A percentile compares a stretch with the other conserved stretches of the same genome.
phyloP scores from a whole-genome alignment of 2,329 filamentous ascomycete genomes.

The Cytospora mali region DNA sequence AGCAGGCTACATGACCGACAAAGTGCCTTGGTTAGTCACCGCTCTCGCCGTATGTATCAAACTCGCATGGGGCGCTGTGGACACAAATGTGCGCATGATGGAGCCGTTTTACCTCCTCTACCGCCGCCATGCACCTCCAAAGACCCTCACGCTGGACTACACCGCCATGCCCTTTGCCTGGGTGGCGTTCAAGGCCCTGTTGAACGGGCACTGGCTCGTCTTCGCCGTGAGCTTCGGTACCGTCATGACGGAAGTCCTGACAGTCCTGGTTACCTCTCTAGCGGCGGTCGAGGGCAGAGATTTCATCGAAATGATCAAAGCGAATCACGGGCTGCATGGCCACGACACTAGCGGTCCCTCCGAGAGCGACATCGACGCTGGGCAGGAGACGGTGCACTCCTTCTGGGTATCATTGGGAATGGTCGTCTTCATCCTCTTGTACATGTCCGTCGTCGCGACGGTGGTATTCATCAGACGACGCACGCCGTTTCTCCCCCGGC shows the following conservation, averaged over 20 bases:
- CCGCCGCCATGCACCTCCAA: constrained; percentile 64
- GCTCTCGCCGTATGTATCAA: constrained; percentile 67
- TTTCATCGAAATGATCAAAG: constrained; percentile 48
- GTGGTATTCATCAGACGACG: constrained; percentile 65
- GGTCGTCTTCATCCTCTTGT: constrained; percentile 65
- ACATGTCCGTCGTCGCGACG: constrained; percentile 61
- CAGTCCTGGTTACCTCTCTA: constrained; percentile 68
- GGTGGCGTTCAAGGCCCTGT: constrained; percentile 62
- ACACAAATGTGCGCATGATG: constrained; percentile 71
- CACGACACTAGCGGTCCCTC: constrained; percentile 24
- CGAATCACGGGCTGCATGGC: too few species aligned
- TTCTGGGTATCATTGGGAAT: constrained; percentile 69
- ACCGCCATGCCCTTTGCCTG: constrained; percentile 70
- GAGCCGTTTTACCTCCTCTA: constrained; percentile 75
- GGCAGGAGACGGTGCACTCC: constrained; percentile 62
- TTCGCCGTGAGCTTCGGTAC: constrained; percentile 71
- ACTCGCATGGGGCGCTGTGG: constrained; percentile 68
- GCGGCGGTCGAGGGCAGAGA: constrained; percentile 65
- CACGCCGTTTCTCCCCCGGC: constrained; percentile 73
- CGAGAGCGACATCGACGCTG: constrained; percentile 45
- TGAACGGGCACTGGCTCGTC: constrained; percentile 67
- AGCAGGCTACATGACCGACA: constrained; percentile 58
- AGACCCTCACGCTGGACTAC: constrained; percentile 71
- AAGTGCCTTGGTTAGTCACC: constrained; percentile 67
- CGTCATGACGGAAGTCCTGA: constrained; percentile 73